Evolutionary conservation across 2,329 filamentous ascomycete species (phyloP), one percentile per base, ranked within the genome.

Genomic region (Sarocladium kiliense): DNA sequence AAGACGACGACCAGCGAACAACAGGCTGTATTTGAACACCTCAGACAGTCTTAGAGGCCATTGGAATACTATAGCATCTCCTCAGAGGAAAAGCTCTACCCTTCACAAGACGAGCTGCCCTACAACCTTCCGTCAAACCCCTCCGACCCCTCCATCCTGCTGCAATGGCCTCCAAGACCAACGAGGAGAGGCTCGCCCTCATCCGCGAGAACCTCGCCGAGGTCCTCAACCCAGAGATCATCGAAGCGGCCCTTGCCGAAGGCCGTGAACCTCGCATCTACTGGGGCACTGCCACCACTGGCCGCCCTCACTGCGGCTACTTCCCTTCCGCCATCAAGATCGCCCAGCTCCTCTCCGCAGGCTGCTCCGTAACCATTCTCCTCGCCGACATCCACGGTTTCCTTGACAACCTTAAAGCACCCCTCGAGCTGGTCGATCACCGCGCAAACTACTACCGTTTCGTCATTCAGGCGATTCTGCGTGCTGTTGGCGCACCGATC

Each of bases 301-400:
- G 91, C n/a, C 81, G 86, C 58, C 91, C 91, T 55, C 92, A 97
- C 71, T 89, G 85, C 68, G 92, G 90, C 62, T 96, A 96, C 79
- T 89, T 96, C 59, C 88, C 94, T 10, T 87, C 91, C 5, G 87
- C 88, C 63, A 83, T 96, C 67, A 97, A 97, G 73, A 88, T 97
- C 59, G 91, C 91, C 37, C 87, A 97, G 69, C 85, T 96, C 65
- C 83, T 97, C 32, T 81, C 84, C 34, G 91, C 93, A 27, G 91
- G 88, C 36, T 96, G 91, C 74, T 82, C 91, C 57, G 84, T 95
- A 57, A 89, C 84, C 55, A 80, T 95, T 57, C 83, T 95, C 34
- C 83, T 94, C 57, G 86, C 84, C 69, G 84, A 89, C 61, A 80
- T 89, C 44, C 85, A 88, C 70, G 89, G 84, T 62, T 91, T 90